A percentile compares a stretch with the other conserved stretches of the same genome.
phyloP scores from a whole-genome alignment of 768 basidiomycete species.

The Termitomyces sp. region DNA sequence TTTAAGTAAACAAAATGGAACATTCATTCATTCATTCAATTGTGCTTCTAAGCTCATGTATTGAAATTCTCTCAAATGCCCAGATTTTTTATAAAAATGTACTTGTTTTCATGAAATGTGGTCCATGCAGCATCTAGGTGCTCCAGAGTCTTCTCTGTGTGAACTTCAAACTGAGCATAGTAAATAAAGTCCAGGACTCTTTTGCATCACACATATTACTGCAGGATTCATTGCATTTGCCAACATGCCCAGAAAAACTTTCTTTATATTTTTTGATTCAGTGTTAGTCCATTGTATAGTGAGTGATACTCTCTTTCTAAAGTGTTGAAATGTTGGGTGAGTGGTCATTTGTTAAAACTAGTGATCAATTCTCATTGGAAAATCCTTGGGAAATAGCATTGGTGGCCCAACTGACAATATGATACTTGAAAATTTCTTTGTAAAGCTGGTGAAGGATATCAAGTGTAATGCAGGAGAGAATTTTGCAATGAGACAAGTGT shows the following conservation, averaged over 20 bases:
- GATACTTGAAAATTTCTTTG: constrained; percentile 42
- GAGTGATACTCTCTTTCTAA: constrained; percentile 33
- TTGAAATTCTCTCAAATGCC: constrained; percentile 27
- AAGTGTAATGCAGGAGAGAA: constrained; percentile 31
- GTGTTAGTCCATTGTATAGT: constrained; percentile 37
- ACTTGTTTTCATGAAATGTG: constrained; percentile 27
- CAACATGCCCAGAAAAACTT: constrained; percentile 27
- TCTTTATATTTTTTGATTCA: constrained; percentile 34
- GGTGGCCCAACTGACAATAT: constrained; percentile 29
- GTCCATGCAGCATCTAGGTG: constrained; percentile 18
- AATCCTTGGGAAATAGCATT: constrained; percentile 6
- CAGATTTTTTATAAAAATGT: constrained; percentile 21
- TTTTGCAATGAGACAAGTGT: constrained; percentile 30
- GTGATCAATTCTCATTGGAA: constrained; percentile 24
- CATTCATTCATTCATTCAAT: no score
- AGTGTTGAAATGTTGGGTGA: constrained; percentile 24
- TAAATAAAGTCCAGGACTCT: constrained; percentile 24
- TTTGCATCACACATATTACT: constrained; percentile 24
- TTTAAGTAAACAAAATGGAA: no score
- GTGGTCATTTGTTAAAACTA: constrained; percentile 24
- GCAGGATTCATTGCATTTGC: constrained; percentile 16
- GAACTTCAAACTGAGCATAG: constrained; percentile 22
- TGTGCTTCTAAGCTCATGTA: constrained; percentile 19
- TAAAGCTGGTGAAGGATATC: constrained; percentile 42
- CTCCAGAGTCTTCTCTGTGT: constrained; percentile 20